Conservation (phyloP, 257 asterid genomes). For the Nicotiana undulata region DNA sequence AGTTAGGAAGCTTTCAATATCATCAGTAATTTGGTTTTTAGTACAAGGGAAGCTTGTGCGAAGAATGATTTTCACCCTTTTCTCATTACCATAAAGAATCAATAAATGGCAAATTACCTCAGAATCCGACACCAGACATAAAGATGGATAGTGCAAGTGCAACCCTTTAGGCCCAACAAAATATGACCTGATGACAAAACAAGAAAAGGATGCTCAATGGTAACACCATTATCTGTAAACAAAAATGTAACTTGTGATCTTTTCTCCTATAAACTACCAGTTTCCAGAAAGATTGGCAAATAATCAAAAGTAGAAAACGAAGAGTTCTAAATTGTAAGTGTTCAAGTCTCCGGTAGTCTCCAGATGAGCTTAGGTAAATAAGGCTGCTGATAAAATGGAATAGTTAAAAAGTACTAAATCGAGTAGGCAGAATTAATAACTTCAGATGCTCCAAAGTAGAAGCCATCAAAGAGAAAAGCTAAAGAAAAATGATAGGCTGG, state of each 20-base stretch:
- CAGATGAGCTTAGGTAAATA: background rate
- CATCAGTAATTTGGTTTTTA: background rate
- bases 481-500: constrained; percentile 45
- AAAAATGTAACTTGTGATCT: background rate
- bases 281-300: background rate
- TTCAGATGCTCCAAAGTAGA: constrained; percentile 52
- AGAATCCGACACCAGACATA: constrained; percentile 39
- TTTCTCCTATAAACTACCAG: background rate
- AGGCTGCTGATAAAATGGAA: background rate
- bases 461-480: constrained; percentile 51
- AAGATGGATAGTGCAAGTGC: constrained; percentile 32
- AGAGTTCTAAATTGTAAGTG: background rate
- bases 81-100: background rate
- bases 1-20: background rate
- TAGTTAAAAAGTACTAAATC: constrained; percentile 31
- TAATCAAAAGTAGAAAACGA: background rate
- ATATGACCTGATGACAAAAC: constrained; percentile 24
- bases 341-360: background rate
- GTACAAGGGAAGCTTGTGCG: background rate
- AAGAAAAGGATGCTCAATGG: constrained; percentile 24
- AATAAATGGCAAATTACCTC: constrained; percentile 20
- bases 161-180: constrained; percentile 34
- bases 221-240: constrained; percentile 21
- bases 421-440: constrained; percentile 43
- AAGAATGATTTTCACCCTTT: background rate